A percentile compares a stretch with the other conserved stretches of the same genome.
phyloP scores from a whole-genome alignment of 805 yeast species.

The Suhomyces pyralidae region DNA sequence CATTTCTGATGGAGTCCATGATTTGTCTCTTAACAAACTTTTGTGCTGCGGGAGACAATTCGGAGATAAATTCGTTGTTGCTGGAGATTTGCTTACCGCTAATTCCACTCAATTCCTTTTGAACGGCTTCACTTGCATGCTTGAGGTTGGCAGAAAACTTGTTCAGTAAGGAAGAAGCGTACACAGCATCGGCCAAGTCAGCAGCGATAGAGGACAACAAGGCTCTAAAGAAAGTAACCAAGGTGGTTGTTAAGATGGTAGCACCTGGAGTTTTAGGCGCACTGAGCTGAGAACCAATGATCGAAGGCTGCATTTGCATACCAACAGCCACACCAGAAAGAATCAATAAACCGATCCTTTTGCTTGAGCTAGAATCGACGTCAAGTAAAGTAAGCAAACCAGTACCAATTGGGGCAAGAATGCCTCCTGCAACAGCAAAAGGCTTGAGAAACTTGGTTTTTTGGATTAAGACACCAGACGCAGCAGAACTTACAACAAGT shows the following conservation, averaged over 20 bases:
- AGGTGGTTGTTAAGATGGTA: constrained; percentile 46
- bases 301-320: constrained; percentile 42
- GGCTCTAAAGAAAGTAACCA: constrained; percentile 42
- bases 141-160: constrained; percentile 6
- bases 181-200: constrained; percentile 41
- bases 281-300: constrained; percentile 44
- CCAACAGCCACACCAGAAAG: constrained; percentile 50
- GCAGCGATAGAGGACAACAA: constrained; percentile 47
- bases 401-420: constrained; percentile 39
- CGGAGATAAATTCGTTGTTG: constrained; percentile 12
- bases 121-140: constrained; percentile 10
- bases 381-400: constrained; percentile 45
- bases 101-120: constrained; percentile 17
- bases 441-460: constrained; percentile 42
- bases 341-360: constrained; percentile 45
- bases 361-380: constrained; percentile 31
- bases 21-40: constrained; percentile 26
- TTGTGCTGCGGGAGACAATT: constrained; percentile 21
- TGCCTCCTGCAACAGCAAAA: constrained; percentile 32
- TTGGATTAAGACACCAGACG: constrained; percentile 37
- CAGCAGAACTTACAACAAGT: constrained; percentile 34
- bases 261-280: constrained; percentile 54
- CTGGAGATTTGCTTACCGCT: constrained; percentile 13
- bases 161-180: constrained; percentile 23
- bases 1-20: constrained; percentile 38